Evolutionary conservation across 345 rosid genomes (phyloP), one percentile per base, ranked within the genome.

Genomic region (Brassica rapa): DNA sequence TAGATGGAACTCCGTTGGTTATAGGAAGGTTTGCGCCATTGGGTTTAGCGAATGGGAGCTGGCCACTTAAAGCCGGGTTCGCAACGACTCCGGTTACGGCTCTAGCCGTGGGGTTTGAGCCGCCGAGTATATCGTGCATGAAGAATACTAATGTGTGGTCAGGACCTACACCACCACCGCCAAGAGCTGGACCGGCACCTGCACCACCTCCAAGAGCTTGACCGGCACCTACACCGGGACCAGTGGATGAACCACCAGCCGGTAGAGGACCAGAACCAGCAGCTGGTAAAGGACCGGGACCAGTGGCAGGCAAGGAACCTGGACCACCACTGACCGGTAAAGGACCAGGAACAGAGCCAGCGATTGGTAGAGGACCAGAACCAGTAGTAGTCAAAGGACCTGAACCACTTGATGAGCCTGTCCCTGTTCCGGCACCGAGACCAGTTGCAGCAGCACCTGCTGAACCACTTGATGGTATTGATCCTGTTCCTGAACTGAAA

Each of bases 121-220:
- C 96, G 0, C 93, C 91, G 1, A 90, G 85, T 65, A 93, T 87
- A 78, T 93, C 98, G 14, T 91, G 95, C 92, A 89, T 88, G 83
- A 80, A 92, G 88, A 94, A 92, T 56, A 81, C 77, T 70, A 89
- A 65, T 14, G 84, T 46, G 6, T 81, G 80, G 64, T 84, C 80
- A 55, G 77, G 41, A 43, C 73, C 85, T 27, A 3, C 56, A 53
- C 62, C 79, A 55, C 59, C 77, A 65, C 62, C 80, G 41, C 79
- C 79, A 59, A 67, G 60, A 57, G 72, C 66, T 75, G 59, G 55
- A 68, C 55, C 9, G 7, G 60, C 27, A 29, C 74, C 84, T 10
- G 2, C 39, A 56, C 63, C 63, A 60, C 57, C 78, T 23, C 78
- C 72, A 56, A 66, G 66, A 56, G 72, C 66, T 75, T 35, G 66